A percentile compares a stretch with the other conserved stretches of the same genome.
Evolutionary conservation across 1,284 basidiomycete genomes (phyloP).

Genomic region (Austroboletus niveus): DNA sequence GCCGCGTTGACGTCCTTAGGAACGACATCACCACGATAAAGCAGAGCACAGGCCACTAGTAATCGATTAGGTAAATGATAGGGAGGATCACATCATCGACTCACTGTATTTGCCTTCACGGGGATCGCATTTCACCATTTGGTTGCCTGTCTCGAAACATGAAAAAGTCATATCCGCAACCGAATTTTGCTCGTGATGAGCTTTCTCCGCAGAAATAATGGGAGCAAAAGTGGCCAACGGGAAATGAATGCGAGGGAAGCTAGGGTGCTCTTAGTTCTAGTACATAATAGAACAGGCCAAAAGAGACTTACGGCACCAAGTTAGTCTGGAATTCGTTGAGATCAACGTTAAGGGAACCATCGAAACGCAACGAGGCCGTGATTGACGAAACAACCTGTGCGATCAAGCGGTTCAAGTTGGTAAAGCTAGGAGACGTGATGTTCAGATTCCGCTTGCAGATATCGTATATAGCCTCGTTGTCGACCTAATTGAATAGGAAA

Average conservation of each 20-base stretch:
- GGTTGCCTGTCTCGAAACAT: conserved; percentile 91
- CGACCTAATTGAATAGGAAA: conserved; percentile 52
- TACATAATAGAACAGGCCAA: conserved; percentile 3
- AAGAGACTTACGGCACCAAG: conserved; percentile 63
- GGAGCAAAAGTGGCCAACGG: conserved; percentile 90
- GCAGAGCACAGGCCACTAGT: conserved; percentile 69
- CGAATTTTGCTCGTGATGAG: conserved; percentile 91
- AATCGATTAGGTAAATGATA: conserved; percentile 8
- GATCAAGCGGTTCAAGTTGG: conserved; percentile 87
- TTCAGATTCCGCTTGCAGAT: conserved; percentile 90
- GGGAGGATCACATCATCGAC: conserved; percentile 24
- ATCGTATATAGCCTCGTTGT: conserved; percentile 95
- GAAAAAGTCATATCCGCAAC: conserved; percentile 94
- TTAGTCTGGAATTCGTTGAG: conserved; percentile 94
- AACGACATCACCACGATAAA: conserved; percentile 86
- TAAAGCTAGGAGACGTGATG: conserved; percentile 79
- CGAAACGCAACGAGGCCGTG: conserved; percentile 69
- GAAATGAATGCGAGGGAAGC: conserved; percentile 85
- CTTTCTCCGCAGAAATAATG: conserved; percentile 78
- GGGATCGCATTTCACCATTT: conserved; percentile 87
- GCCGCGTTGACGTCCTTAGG: conserved; percentile 90
- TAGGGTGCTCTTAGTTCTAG: conserved; percentile 34
- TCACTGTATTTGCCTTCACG: conserved; percentile 83
- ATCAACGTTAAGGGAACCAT: conserved; percentile 89
- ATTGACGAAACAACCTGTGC: conserved; percentile 90